A percentile compares a stretch with the other conserved stretches of the same genome.
Evolutionary conservation across 805 yeast genomes (phyloP).

Genomic region (Spathaspora sp.): DNA sequence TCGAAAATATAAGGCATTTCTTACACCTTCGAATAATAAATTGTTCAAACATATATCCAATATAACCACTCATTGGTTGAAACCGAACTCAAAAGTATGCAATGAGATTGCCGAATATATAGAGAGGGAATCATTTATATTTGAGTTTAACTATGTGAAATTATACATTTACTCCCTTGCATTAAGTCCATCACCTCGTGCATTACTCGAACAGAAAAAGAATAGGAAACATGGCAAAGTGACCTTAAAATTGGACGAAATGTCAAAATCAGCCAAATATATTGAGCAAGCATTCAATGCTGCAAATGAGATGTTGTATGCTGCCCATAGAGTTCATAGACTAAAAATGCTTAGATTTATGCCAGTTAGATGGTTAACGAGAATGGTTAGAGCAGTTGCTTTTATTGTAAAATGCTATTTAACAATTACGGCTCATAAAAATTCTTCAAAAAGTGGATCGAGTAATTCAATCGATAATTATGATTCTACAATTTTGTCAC

Average conservation of each 20-base stretch:
- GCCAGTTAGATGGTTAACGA: slow-evolving; percentile 91
- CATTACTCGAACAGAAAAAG: slow-evolving; percentile 10
- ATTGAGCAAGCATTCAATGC: slow-evolving; percentile 80
- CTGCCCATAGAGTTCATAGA: slow-evolving; percentile 66
- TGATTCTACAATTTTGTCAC: slow-evolving; percentile 49
- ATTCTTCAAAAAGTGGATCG: slow-evolving; percentile 12
- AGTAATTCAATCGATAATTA: slow-evolving; percentile 18
- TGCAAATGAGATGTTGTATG: slow-evolving; percentile 73
- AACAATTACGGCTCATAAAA: slow-evolving; percentile 51
- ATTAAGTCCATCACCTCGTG: slow-evolving; percentile 40
- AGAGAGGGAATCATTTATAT: slow-evolving; percentile 67
- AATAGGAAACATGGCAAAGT: slow-evolving; percentile 16
- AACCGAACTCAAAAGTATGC: slow-evolving; percentile 31
- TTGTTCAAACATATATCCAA: slow-evolving; percentile 25
- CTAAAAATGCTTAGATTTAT: slow-evolving; percentile 64
- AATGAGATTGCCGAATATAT: slow-evolving; percentile 41
- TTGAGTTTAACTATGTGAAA: slow-evolving; percentile 83
- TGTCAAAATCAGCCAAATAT: slow-evolving; percentile 68
- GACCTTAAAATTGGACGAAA: slow-evolving; percentile 58
- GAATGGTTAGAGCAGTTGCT: slow-evolving; percentile 84
- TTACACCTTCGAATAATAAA: slow-evolving; percentile 47
- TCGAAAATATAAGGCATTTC: slow-evolving; percentile 51
- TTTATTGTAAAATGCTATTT: slow-evolving; percentile 83
- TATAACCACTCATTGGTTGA: slow-evolving; percentile 16
- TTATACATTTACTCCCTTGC: slow-evolving; percentile 84